Evolutionary conservation across 2,329 filamentous ascomycete genomes (phyloP).

Genomic region (Sclerotinia sclerotiorum): DNA sequence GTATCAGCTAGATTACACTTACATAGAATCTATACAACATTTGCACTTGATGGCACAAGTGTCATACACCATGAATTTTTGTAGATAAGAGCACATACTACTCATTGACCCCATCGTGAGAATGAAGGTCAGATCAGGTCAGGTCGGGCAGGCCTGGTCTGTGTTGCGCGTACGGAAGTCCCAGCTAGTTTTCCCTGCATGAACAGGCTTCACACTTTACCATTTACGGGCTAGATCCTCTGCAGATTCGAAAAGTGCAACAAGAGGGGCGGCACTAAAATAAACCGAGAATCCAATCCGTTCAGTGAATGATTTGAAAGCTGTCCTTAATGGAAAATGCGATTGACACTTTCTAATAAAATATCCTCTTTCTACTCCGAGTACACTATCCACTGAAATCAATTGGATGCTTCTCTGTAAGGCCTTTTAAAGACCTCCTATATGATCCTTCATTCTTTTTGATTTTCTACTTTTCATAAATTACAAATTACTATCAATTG

Average conservation of each 20-base stretch:
- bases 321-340: conserved; percentile 24
- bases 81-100: neutral
- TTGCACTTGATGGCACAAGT: too few relatives aligned
- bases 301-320: conserved; percentile 14
- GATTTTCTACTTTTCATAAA: neutral
- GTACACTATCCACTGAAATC: neutral
- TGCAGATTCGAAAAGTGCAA: neutral
- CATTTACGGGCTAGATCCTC: neutral
- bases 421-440: neutral
- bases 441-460: conserved; percentile 5
- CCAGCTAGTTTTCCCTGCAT: conserved; percentile 11
- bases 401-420: neutral
- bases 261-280: neutral
- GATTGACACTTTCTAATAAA: conserved; percentile 1
- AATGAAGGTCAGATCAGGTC: neutral
- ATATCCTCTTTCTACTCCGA: neutral
- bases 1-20: too few relatives aligned
- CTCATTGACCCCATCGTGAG: neutral
- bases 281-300: conserved; percentile 1
- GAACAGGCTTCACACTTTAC: neutral
- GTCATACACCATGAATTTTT: too few relatives aligned
- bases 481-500: neutral
- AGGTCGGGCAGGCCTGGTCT: neutral
- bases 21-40: too few relatives aligned
- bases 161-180: conserved; percentile 2